Conservation (phyloP, 129 eudicot genomes). For the Escallonia rubra region DNA sequence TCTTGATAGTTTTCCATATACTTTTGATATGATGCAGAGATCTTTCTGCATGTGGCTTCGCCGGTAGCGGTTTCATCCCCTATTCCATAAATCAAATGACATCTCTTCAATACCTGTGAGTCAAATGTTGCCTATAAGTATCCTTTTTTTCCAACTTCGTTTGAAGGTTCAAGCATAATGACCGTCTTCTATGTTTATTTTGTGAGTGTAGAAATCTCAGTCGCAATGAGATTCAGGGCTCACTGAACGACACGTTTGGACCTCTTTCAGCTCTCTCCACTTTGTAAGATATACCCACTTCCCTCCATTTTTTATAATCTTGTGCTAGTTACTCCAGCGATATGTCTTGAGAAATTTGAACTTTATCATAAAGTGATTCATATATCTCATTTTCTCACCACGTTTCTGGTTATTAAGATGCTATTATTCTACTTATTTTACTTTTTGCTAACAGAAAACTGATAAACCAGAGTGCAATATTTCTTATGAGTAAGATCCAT, state of each 20-base stretch:
- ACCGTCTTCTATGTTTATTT: not conserved
- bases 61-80: slow-evolving; percentile 42
- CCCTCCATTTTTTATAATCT: not conserved
- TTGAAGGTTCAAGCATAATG: not conserved
- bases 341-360: too few relatives aligned
- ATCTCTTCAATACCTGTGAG: slow-evolving; percentile 69
- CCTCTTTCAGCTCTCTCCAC: slow-evolving; percentile 63
- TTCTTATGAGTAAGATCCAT: too few relatives aligned
- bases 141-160: not conserved
- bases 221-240: slow-evolving; percentile 65
- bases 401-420: too few relatives aligned
- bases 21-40: slow-evolving; percentile 54
- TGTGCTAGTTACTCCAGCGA: too few relatives aligned
- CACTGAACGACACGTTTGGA: slow-evolving; percentile 47
- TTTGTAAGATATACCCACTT: slow-evolving; percentile 39
- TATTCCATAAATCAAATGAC: slow-evolving; percentile 71
- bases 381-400: too few relatives aligned
- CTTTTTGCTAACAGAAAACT: too few relatives aligned
- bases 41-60: slow-evolving; percentile 67
- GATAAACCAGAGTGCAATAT: too few relatives aligned
- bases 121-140: not conserved
- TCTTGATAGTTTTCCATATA: not conserved
- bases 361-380: too few relatives aligned
- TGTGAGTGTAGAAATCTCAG: slow-evolving; percentile 52
- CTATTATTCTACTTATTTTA: too few relatives aligned